Conservation (phyloP, 2,329 filamentous ascomycete genomes). For the Blumeria hordei region DNA sequence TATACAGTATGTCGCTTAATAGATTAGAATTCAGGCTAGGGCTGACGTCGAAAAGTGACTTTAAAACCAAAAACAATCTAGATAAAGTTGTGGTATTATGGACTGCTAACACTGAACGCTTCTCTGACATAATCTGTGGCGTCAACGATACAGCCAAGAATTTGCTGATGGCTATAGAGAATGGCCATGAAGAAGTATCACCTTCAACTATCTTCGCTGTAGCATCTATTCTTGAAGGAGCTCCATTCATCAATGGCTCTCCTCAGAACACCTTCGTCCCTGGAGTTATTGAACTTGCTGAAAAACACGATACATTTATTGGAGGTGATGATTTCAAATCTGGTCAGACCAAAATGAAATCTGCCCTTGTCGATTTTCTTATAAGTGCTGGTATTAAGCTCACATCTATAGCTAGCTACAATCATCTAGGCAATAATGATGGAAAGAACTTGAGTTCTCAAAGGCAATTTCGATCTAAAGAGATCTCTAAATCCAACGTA, state of each 20-base stretch:
- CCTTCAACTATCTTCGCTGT: conserved; percentile 93
- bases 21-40: too few relatives aligned
- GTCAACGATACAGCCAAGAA: conserved; percentile 96
- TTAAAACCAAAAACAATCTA: conserved; percentile 63
- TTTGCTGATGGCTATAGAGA: conserved; percentile 65
- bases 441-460: conserved; percentile 96
- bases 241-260: conserved; percentile 96
- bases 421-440: conserved; percentile 98
- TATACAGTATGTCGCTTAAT: conserved; percentile 36
- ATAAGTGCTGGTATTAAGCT: conserved; percentile 98
- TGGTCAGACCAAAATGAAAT: conserved; percentile 99
- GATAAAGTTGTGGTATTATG: conserved; percentile 96
- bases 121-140: conserved; percentile 63
- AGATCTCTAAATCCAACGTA: conserved; percentile 98
- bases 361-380: conserved; percentile 89
- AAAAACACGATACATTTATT: conserved; percentile 70
- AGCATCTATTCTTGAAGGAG: conserved; percentile 69
- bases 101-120: conserved; percentile 98
- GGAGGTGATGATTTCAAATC: conserved; percentile 99
- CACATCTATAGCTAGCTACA: conserved; percentile 96
- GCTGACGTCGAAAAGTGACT: conserved; percentile 30
- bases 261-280: conserved; percentile 98
- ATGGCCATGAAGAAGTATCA: conserved; percentile 72
- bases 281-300: conserved; percentile 70
- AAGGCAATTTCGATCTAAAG: conserved; percentile 97